These are phyloP conservation scores for Volvox reticuliferus DNA, from an alignment of 139 green algal genomes.

Conservation along the genomic window DNA sequence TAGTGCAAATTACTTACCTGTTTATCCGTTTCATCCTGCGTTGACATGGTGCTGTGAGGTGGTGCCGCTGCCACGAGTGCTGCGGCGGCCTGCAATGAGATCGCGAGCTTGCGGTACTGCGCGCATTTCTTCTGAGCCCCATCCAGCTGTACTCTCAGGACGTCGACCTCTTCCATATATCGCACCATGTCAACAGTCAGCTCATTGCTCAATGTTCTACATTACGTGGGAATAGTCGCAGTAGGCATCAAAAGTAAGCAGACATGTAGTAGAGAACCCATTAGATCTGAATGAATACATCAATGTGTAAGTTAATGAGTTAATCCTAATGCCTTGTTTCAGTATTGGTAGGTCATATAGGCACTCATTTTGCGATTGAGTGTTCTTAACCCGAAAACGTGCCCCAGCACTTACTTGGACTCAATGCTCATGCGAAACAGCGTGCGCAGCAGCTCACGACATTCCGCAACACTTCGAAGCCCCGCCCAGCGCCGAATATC, in stretches of 20 bases:
- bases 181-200: slow-evolving; percentile 63
- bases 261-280: too few relatives aligned
- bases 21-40: slow-evolving; percentile 43
- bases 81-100: slow-evolving; percentile 55
- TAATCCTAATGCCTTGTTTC: too few relatives aligned
- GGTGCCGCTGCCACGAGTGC: background rate
- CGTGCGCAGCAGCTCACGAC: slow-evolving; percentile 76
- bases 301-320: too few relatives aligned
- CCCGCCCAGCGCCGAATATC: slow-evolving; percentile 82
- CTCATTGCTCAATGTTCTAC: slow-evolving; percentile 65
- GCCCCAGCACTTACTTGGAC: slow-evolving; percentile 61
- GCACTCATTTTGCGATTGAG: too few relatives aligned
- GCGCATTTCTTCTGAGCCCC: slow-evolving; percentile 75
- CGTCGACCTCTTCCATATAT: slow-evolving; percentile 74
- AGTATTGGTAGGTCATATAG: too few relatives aligned
- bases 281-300: too few relatives aligned
- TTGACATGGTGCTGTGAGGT: slow-evolving; percentile 16
- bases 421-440: slow-evolving; percentile 79
- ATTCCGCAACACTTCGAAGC: slow-evolving; percentile 75
- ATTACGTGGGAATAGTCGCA: background rate
- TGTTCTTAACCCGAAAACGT: background rate
- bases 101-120: slow-evolving; percentile 65
- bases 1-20: background rate
- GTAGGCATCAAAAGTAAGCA: too few relatives aligned
- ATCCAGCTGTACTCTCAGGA: slow-evolving; percentile 80